A percentile compares a stretch with the other conserved stretches of the same genome.
Evolutionary conservation across 208 protist species (phyloP).

Genomic region (Leishmania amazonensis): DNA sequence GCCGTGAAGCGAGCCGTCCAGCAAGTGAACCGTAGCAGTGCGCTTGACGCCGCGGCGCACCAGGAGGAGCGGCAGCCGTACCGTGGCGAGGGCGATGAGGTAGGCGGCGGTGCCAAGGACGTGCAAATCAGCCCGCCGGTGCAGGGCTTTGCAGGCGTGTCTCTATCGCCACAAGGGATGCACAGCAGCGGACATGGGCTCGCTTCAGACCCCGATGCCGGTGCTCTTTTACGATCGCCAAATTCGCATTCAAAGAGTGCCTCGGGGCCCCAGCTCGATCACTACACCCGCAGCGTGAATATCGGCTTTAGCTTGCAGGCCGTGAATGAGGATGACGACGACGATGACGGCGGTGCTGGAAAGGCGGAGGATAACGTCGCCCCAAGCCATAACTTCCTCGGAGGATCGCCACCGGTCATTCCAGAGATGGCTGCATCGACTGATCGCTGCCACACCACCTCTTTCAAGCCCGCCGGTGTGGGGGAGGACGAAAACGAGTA

Average conservation of each 20-base stretch:
- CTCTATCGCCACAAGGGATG: conserved; percentile 6
- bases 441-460: not conserved
- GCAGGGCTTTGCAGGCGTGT: not conserved
- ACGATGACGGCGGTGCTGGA: conserved; percentile 1
- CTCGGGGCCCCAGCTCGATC: conserved; percentile 35
- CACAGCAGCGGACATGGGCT: not conserved
- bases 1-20: conserved; percentile 36
- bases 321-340: conserved; percentile 33
- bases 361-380: not conserved
- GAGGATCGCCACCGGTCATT: not conserved
- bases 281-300: conserved; percentile 34
- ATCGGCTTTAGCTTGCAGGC: conserved; percentile 27
- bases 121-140: not conserved
- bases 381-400: not conserved
- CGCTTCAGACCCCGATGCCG: not conserved
- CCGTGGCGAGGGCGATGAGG: not conserved
- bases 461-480: conserved; percentile 1
- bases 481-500: conserved; percentile 37
- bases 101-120: not conserved
- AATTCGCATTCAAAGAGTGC: conserved; percentile 37
- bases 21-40: conserved; percentile 19
- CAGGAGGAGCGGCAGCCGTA: not conserved
- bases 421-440: conserved; percentile 9
- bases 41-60: not conserved
- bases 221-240: conserved; percentile 5